Evolutionary conservation across 805 yeast species (phyloP).

Genomic region (Hanseniaspora jakobsenii): DNA sequence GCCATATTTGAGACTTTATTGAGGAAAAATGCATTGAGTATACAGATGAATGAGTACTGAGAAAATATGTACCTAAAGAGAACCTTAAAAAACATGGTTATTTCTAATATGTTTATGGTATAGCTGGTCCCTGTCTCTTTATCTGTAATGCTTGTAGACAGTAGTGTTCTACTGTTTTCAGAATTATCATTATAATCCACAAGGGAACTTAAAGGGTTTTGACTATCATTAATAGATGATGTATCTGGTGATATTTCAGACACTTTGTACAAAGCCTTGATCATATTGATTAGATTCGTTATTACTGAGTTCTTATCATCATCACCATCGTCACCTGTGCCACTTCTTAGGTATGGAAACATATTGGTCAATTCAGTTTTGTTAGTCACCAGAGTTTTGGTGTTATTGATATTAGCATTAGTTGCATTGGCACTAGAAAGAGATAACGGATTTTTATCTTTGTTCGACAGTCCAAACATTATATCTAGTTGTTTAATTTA

Average conservation of each 20-base stretch:
- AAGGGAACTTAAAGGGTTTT: too few relatives aligned
- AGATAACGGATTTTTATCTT: neutral
- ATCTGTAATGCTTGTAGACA: too few relatives aligned
- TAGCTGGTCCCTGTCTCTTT: too few relatives aligned
- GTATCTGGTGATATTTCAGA: neutral
- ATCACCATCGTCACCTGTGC: neutral
- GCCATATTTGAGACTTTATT: constrained; percentile 6
- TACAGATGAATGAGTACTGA: constrained; percentile 8
- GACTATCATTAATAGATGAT: neutral
- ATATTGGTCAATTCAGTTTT: constrained; percentile 6
- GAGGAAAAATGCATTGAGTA: constrained; percentile 8
- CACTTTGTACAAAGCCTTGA: constrained; percentile 6
- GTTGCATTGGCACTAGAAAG: too few relatives aligned
- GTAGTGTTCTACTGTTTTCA: too few relatives aligned
- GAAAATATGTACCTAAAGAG: constrained; percentile 10
- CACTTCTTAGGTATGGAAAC: constrained; percentile 10
- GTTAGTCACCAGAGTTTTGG: neutral
- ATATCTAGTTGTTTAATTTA: too few relatives aligned
- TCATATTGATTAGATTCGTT: neutral
- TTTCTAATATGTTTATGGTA: neutral
- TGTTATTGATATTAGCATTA: neutral
- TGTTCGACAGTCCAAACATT: too few relatives aligned
- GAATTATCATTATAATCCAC: neutral
- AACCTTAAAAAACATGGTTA: constrained; percentile 2
- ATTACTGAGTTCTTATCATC: neutral